These are phyloP conservation scores for Microcera coccophila DNA, from an alignment of 2,329 filamentous ascomycete species.

Conservation along the genomic window DNA sequence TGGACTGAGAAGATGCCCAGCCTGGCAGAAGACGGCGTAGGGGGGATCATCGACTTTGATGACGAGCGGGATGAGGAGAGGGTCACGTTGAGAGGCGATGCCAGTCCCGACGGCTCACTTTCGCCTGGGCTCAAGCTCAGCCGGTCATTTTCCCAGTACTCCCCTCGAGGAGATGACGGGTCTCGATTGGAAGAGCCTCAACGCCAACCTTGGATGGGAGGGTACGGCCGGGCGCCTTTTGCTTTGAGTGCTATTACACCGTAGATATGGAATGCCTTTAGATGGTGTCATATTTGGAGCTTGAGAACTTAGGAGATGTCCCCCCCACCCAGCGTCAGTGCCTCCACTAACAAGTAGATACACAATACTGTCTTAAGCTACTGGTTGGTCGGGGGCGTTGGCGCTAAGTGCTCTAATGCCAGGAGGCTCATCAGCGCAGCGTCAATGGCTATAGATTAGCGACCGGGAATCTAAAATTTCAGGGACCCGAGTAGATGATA, in stretches of 20 bases:
- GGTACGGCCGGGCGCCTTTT: conserved; percentile 13
- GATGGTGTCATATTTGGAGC: no score
- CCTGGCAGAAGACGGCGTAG: conserved; percentile 32
- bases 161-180: conserved; percentile 40
- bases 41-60: conserved; percentile 42
- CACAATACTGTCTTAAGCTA: no score
- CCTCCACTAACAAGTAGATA: no score
- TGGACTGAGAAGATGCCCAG: conserved; percentile 31
- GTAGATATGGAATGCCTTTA: background rate
- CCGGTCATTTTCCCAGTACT: conserved; percentile 34
- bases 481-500: no score
- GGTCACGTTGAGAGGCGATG: conserved; percentile 31
- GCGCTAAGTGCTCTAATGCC: no score
- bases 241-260: background rate
- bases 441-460: no score
- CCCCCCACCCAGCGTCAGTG: no score
- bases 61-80: conserved; percentile 35
- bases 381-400: no score
- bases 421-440: no score
- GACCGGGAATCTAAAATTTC: no score
- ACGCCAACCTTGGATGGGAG: conserved; percentile 17
- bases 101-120: conserved; percentile 35
- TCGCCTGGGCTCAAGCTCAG: conserved; percentile 29
- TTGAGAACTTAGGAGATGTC: no score
- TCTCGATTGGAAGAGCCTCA: conserved; percentile 29